These are phyloP conservation scores for Candida maris DNA, from an alignment of 805 yeast genomes.

Conservation along the genomic window DNA sequence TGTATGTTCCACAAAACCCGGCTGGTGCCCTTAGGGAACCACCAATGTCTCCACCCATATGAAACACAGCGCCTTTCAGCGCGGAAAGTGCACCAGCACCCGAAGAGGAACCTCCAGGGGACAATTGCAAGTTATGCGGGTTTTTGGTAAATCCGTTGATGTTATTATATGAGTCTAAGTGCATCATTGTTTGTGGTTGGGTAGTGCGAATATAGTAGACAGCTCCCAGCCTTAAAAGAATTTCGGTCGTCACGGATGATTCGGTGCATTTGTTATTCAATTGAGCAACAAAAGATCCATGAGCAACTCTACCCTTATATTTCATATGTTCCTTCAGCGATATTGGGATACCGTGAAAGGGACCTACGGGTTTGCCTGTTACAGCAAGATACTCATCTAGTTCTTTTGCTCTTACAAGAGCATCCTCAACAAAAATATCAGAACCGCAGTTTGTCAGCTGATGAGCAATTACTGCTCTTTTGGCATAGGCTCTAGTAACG, in stretches of 20 bases:
- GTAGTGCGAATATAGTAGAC: conserved; percentile 53
- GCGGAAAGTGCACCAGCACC: conserved; percentile 60
- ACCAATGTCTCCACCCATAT: conserved; percentile 61
- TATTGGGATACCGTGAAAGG: conserved; percentile 61
- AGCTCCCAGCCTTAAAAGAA: conserved; percentile 45
- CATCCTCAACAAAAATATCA: conserved; percentile 53
- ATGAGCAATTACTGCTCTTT: conserved; percentile 54
- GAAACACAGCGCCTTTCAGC: conserved; percentile 53
- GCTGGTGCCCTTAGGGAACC: conserved; percentile 62
- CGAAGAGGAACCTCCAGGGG: conserved; percentile 60
- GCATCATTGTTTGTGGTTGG: conserved; percentile 50
- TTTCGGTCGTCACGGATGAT: conserved; percentile 37
- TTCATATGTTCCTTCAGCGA: conserved; percentile 41
- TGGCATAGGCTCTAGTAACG: conserved; percentile 50
- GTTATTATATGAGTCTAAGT: conserved; percentile 46
- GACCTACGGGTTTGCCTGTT: conserved; percentile 53
- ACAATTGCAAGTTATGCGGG: conserved; percentile 26
- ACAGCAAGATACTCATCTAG: conserved; percentile 48
- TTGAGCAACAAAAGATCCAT: conserved; percentile 45
- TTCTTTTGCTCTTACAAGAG: conserved; percentile 50
- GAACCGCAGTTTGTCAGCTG: conserved; percentile 43
- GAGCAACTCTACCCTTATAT: conserved; percentile 44
- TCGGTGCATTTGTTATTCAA: conserved; percentile 21
- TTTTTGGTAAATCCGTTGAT: conserved; percentile 7
- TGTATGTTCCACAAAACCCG: conserved; percentile 45